Evolutionary conservation across 2,329 filamentous ascomycete species (phyloP).

Genomic region (Claviceps citrina): DNA sequence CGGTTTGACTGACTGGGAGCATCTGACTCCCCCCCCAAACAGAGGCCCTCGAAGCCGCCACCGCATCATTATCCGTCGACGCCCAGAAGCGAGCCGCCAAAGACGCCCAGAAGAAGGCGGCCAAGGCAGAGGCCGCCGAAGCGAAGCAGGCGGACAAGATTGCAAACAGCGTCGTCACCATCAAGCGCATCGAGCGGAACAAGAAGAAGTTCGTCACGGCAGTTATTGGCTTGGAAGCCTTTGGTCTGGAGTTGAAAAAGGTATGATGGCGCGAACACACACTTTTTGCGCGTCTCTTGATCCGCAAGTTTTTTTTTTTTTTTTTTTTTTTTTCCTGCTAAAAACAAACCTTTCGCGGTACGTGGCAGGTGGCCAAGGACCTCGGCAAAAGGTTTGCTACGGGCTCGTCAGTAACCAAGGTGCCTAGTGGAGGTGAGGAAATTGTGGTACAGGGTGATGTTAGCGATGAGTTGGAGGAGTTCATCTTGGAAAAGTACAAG

Average conservation of each 20-base stretch:
- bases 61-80: constrained; percentile 73
- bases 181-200: constrained; percentile 95
- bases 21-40: too few relatives aligned
- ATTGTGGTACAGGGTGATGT: constrained; percentile 97
- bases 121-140: constrained; percentile 80
- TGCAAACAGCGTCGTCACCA: constrained; percentile 66
- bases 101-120: constrained; percentile 91
- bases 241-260: constrained; percentile 89
- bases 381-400: constrained; percentile 98
- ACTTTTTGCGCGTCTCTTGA: neutral
- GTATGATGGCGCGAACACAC: constrained; percentile 16
- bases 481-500: constrained; percentile 74
- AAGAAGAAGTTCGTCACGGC: constrained; percentile 96
- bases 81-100: constrained; percentile 91
- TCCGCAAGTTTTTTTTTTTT: too few relatives aligned
- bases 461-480: constrained; percentile 86
- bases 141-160: constrained; percentile 70
- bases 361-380: constrained; percentile 59
- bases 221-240: constrained; percentile 77
- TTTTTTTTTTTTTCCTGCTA: neutral
- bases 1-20: too few relatives aligned
- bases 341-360: neutral
- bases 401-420: constrained; percentile 81
- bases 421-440: constrained; percentile 73
- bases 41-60: constrained; percentile 73